phyloP scores from a whole-genome alignment of 2,329 filamentous ascomycete genomes.

The Talaromyces sp. region DNA sequence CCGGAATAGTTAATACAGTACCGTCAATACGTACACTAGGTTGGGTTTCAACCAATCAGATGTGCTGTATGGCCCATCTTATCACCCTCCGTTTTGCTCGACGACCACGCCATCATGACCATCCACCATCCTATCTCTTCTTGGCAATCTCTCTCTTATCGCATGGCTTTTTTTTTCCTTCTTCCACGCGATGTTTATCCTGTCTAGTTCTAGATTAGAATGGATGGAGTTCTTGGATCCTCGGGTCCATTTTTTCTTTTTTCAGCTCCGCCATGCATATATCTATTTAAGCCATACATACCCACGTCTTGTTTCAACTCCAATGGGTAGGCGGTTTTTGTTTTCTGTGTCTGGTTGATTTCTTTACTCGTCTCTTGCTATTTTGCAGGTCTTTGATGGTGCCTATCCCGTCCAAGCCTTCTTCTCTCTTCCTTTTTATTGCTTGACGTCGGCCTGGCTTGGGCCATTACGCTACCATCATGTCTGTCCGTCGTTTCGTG shows the following conservation, averaged over 20 bases:
- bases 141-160: background rate
- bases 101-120: slow-evolving; percentile 5
- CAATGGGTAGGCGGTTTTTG: background rate
- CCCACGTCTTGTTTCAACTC: background rate
- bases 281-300: background rate
- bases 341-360: background rate
- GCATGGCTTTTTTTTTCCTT: background rate
- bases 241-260: background rate
- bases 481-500: slow-evolving; percentile 23
- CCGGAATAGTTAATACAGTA: too few species aligned
- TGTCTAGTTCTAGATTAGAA: background rate
- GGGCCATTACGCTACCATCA: background rate
- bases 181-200: background rate
- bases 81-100: background rate
- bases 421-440: background rate
- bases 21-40: too few species aligned
- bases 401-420: background rate
- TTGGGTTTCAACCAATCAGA: background rate
- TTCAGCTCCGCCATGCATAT: background rate
- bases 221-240: background rate
- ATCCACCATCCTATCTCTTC: background rate
- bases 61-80: background rate
- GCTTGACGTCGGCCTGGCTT: background rate
- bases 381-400: background rate
- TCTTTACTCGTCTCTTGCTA: background rate